Evolutionary conservation across 148 eudicot species (phyloP).

Genomic region (Simmondsia chinensis): DNA sequence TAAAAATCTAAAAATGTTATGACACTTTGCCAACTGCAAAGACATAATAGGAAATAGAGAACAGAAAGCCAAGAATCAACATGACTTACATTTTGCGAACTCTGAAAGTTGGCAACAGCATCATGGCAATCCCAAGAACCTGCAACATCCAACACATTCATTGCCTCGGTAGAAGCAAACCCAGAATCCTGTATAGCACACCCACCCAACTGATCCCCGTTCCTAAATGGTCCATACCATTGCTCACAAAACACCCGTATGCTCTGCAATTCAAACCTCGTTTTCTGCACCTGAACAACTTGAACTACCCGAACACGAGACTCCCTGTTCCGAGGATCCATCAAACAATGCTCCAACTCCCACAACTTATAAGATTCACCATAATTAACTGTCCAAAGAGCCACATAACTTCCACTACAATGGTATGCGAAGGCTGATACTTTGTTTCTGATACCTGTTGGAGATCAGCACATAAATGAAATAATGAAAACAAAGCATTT

Average conservation of each 20-base stretch:
- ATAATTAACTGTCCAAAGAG: slow-evolving; percentile 39
- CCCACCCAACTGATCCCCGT: slow-evolving; percentile 94
- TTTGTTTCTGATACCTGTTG: slow-evolving; percentile 13
- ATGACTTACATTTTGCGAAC: slow-evolving; percentile 36
- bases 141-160: slow-evolving; percentile 36
- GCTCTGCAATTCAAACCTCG: slow-evolving; percentile 22
- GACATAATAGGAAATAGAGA: not conserved
- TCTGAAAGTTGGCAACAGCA: slow-evolving; percentile 36
- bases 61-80: not conserved
- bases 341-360: slow-evolving; percentile 85
- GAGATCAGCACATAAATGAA: too few species aligned
- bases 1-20: too few species aligned
- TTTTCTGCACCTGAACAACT: slow-evolving; percentile 32
- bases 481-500: too few species aligned
- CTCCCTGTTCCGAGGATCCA: slow-evolving; percentile 65
- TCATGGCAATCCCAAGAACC: slow-evolving; percentile 67
- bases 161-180: slow-evolving; percentile 58
- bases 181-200: slow-evolving; percentile 89
- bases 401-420: slow-evolving; percentile 59
- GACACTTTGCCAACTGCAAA: too few species aligned
- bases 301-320: slow-evolving; percentile 77
- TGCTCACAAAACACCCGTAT: slow-evolving; percentile 76
- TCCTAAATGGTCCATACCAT: slow-evolving; percentile 97
- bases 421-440: slow-evolving; percentile 53
- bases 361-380: slow-evolving; percentile 18